These are phyloP conservation scores for Toxicodendron radicans DNA, from an alignment of 345 rosid species.

Conservation along the genomic window DNA sequence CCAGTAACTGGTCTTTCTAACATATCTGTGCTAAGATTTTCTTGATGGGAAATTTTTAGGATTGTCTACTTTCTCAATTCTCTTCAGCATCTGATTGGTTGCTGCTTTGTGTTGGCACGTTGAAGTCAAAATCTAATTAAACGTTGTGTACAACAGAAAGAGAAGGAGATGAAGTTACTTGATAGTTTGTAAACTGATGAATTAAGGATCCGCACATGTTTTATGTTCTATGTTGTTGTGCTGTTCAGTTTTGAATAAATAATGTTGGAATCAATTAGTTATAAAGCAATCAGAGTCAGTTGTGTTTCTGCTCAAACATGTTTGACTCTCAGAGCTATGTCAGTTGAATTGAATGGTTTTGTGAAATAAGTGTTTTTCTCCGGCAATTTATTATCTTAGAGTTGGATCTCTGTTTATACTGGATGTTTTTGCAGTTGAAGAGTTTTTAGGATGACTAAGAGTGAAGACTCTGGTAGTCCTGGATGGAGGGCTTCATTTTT, in stretches of 20 bases:
- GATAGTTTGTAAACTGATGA: neutral
- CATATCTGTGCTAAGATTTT: neutral
- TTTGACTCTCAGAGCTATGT: neutral
- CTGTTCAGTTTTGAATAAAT: neutral
- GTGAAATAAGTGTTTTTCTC: neutral
- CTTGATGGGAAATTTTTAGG: neutral
- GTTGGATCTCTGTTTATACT: constrained; percentile 6
- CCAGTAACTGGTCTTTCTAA: neutral
- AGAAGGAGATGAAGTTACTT: neutral
- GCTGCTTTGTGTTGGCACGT: neutral
- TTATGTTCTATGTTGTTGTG: neutral
- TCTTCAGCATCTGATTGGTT: neutral
- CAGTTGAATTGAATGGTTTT: neutral
- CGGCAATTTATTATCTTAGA: neutral
- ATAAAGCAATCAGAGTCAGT: neutral
- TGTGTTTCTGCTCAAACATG: neutral
- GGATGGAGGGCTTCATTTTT: constrained; percentile 80
- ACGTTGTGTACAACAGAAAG: neutral
- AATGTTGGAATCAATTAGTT: neutral
- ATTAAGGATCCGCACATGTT: neutral
- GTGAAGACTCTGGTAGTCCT: constrained; percentile 72
- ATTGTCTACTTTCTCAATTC: neutral
- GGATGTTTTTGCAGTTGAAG: constrained; percentile 31
- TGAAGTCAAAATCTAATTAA: neutral
- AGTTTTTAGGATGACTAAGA: constrained; percentile 54